Base-by-base conservation (phyloP, 2,329 filamentous ascomycete genomes). In the Talaromyces sp. region DNA sequence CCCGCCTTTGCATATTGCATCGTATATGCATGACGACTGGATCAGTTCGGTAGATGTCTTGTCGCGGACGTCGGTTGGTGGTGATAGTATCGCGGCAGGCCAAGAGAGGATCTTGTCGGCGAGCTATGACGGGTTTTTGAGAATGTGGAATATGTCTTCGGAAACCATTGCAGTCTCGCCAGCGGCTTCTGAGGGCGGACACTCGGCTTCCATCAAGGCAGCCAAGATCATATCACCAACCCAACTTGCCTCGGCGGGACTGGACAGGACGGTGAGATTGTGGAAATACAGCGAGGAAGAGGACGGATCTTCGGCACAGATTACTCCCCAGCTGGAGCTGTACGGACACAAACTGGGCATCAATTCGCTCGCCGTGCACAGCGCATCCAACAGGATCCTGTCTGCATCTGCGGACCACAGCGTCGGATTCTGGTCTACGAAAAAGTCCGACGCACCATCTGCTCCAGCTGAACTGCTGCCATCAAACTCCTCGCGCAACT, bases 21-120 rank as follows among this genome's bases (percentile, higher is more conserved):
- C 90, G 72, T 99, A 96, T 74, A 89, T 97, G 79, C 94, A 99
- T 75, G 93, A 99, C 72, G 95, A 98, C 76, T 99, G 95, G 95
- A 90, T 99, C 56, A 91, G 91, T 73, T 85, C 86, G 30, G 87
- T 98, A 30, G 92, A 97, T 74, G 85, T 96, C 4, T 81, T 96
- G 28, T 93, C 92, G 0, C 75, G 77, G 14, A 86, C 83, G 12
- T 89, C 90, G 1, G 27, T 36, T 16, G 77, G 80, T 56, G 79
- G 79, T 56, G 73, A 75, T 54, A 78, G 83, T 14, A 69, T 80
- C 54, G 75, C 76, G 30, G 77, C 77, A 42, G 85, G 86, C 27
- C 85, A 88, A 66, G 87, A 90, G 69, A 82, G 90, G 65, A 89
- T 98, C 63, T 79, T 96, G n/a, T 96, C 92, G n/a, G 92, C 88